A percentile compares a stretch with the other conserved stretches of the same genome.
Evolutionary conservation across 2,329 filamentous ascomycete species (phyloP).

Genomic region (Hymenoscyphus occultus): DNA sequence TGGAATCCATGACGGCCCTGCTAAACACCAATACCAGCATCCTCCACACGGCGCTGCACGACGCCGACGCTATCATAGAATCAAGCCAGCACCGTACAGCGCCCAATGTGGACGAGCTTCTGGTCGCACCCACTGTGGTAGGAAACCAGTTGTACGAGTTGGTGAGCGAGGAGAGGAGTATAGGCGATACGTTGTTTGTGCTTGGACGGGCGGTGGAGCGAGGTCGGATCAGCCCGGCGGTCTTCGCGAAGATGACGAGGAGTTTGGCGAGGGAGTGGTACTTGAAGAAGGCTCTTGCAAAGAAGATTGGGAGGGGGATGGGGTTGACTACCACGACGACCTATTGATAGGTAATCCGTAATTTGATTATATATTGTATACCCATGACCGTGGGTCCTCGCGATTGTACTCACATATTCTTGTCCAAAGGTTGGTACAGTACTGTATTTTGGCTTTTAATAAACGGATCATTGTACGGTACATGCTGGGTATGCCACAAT

Average conservation of each 20-base stretch:
- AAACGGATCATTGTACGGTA: not conserved
- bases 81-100: slow-evolving; percentile 65
- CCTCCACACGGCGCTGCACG: slow-evolving; percentile 70
- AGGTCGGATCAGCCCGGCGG: slow-evolving; percentile 66
- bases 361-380: not conserved
- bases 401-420: not conserved
- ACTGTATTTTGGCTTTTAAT: not conserved
- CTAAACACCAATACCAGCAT: slow-evolving; percentile 76
- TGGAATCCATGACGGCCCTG: slow-evolving; percentile 68
- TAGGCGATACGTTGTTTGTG: slow-evolving; percentile 84
- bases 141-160: slow-evolving; percentile 88
- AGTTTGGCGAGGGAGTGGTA: slow-evolving; percentile 77
- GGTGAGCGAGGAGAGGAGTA: slow-evolving; percentile 82
- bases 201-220: slow-evolving; percentile 71
- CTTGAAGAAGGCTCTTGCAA: slow-evolving; percentile 75
- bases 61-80: slow-evolving; percentile 75
- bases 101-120: slow-evolving; percentile 81
- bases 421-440: not conserved
- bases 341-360: slow-evolving; percentile 12
- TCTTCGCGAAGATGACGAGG: slow-evolving; percentile 76
- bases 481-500: not conserved
- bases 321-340: slow-evolving; percentile 52
- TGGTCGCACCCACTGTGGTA: slow-evolving; percentile 92
- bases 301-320: slow-evolving; percentile 76
- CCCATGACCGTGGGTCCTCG: not conserved